Evolutionary conservation across 805 yeast genomes (phyloP).

Genomic region (Pichia californica): DNA sequence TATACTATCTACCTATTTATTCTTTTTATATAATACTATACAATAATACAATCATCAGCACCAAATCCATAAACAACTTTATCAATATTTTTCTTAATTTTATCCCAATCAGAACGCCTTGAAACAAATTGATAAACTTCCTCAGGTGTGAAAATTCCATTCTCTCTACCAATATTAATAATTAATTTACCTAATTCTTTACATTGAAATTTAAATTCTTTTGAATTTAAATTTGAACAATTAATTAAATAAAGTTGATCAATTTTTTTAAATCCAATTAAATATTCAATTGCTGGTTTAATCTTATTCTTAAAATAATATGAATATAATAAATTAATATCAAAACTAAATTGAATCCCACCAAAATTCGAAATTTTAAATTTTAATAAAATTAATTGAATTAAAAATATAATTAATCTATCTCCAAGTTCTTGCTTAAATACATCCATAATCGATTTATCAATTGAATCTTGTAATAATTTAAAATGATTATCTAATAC

Average conservation of each 20-base stretch:
- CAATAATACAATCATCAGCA: conserved; percentile 63
- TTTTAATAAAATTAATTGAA: conserved; percentile 68
- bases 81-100: conserved; percentile 74
- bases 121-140: conserved; percentile 92
- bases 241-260: conserved; percentile 74
- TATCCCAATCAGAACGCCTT: conserved; percentile 79
- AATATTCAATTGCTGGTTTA: conserved; percentile 66
- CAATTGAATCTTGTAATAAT: conserved; percentile 74
- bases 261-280: conserved; percentile 75
- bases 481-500: conserved; percentile 67
- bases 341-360: conserved; percentile 75
- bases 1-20: neutral
- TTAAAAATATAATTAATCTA: conserved; percentile 68
- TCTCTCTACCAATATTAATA: conserved; percentile 76
- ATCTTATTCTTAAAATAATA: conserved; percentile 60
- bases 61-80: conserved; percentile 93
- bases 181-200: conserved; percentile 79
- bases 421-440: conserved; percentile 93
- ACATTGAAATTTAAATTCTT: conserved; percentile 53
- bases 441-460: conserved; percentile 80
- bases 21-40: conserved; percentile 26
- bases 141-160: conserved; percentile 86
- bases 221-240: conserved; percentile 23
- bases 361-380: conserved; percentile 70
- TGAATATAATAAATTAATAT: conserved; percentile 69